Percentiles rank a stretch among this genome's conserved stretches.
Conservation (phyloP, 2,329 filamentous ascomycete genomes). For the Lecanicillium sp. region DNA sequence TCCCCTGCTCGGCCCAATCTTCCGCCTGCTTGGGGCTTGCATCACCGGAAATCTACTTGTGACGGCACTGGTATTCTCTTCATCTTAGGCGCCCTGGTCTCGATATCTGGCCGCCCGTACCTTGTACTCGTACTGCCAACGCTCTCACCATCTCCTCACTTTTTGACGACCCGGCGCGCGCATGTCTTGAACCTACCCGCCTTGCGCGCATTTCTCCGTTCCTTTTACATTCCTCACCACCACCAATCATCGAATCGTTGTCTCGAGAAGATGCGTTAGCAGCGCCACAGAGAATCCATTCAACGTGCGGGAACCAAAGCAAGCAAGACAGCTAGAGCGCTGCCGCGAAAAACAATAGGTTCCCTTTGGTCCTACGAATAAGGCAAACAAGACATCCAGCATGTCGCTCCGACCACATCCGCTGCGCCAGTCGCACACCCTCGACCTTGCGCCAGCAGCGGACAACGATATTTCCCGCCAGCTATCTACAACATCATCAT, state of each 20-base stretch:
- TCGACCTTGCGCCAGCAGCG: slow-evolving; percentile 33
- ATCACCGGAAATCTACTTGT: slow-evolving; percentile 10
- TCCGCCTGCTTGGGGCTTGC: neutral
- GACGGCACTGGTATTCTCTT: slow-evolving; percentile 15
- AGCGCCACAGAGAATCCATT: slow-evolving; percentile 1
- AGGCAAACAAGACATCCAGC: slow-evolving; percentile 14
- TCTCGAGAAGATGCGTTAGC: slow-evolving; percentile 7
- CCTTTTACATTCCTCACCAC: slow-evolving; percentile 8
- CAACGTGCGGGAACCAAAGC: neutral
- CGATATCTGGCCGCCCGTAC: too few relatives aligned
- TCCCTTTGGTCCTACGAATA: slow-evolving; percentile 7
- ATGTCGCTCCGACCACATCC: slow-evolving; percentile 48
- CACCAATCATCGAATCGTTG: slow-evolving; percentile 2
- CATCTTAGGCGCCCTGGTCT: neutral
- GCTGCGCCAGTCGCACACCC: slow-evolving; percentile 47
- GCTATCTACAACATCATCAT: slow-evolving; percentile 62
- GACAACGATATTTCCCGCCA: slow-evolving; percentile 45
- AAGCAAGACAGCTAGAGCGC: neutral
- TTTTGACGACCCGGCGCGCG: slow-evolving; percentile 3
- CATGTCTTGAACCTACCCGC: slow-evolving; percentile 10
- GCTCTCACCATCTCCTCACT: neutral
- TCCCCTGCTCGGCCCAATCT: slow-evolving; percentile 10
- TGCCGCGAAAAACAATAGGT: neutral
- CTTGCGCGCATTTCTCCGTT: slow-evolving; percentile 3
- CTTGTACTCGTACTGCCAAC: slow-evolving; percentile 4